phyloP scores from a whole-genome alignment of 2,329 filamentous ascomycete genomes.

The Aspergillus fumigatiaffinis region DNA sequence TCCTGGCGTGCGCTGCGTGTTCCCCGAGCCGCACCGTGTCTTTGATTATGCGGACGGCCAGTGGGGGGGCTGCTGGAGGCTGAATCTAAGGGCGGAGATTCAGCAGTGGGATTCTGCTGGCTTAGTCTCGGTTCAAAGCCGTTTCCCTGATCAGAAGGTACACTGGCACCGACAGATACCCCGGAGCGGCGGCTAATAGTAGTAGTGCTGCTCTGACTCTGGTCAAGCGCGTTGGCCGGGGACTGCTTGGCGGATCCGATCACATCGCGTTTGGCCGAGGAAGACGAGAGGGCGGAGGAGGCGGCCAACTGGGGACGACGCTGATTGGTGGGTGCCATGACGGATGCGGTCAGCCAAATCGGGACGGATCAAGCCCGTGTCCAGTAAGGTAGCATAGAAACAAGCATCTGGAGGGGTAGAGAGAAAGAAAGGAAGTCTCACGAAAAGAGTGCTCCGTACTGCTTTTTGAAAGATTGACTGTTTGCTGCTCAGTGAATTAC shows the following conservation, averaged over 20 bases:
- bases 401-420: constrained; percentile 10
- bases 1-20: constrained; percentile 20
- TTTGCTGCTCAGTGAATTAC: neutral
- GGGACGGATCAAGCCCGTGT: constrained; percentile 8
- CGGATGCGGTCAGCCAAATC: constrained; percentile 17
- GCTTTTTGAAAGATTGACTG: neutral
- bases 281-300: constrained; percentile 4
- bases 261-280: neutral
- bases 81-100: neutral
- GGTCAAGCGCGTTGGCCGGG: neutral
- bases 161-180: neutral
- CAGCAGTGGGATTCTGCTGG: constrained; percentile 3
- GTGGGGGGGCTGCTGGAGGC: neutral
- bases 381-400: neutral
- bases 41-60: constrained; percentile 12
- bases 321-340: constrained; percentile 18
- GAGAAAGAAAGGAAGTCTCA: neutral
- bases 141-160: neutral
- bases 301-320: constrained; percentile 6
- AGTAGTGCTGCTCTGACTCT: neutral
- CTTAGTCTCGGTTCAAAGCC: neutral
- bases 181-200: neutral
- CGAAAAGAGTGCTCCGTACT: neutral
- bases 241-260: neutral
- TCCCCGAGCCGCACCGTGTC: constrained; percentile 21